These are phyloP conservation scores for Samsoniella hepiali DNA, from an alignment of 2,329 filamentous ascomycete genomes.

Conservation along the genomic window DNA sequence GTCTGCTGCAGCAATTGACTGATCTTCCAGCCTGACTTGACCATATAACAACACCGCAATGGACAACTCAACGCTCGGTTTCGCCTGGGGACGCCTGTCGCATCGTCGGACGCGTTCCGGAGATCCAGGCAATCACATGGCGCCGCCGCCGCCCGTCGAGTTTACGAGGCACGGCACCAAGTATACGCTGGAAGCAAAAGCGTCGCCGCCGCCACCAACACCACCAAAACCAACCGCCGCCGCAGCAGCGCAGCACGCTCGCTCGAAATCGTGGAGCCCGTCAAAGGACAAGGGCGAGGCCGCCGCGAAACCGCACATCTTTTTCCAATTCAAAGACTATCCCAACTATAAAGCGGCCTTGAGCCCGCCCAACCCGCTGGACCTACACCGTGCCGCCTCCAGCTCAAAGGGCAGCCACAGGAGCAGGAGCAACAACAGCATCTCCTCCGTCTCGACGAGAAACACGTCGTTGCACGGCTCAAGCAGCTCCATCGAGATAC, in stretches of 20 bases:
- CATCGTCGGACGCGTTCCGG: slow-evolving; percentile 14
- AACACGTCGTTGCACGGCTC: slow-evolving; percentile 1
- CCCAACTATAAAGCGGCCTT: background rate
- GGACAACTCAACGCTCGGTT: slow-evolving; percentile 2
- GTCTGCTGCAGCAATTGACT: background rate
- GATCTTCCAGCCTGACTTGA: background rate
- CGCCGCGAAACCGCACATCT: background rate
- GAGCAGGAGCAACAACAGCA: slow-evolving; percentile 3
- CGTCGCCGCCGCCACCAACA: slow-evolving; percentile 8
- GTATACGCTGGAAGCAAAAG: background rate
- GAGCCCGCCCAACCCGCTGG: slow-evolving; percentile 1
- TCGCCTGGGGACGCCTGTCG: slow-evolving; percentile 16
- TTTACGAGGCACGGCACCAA: slow-evolving; percentile 12
- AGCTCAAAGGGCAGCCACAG: slow-evolving; percentile 7
- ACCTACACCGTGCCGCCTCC: background rate
- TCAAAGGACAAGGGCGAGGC: background rate
- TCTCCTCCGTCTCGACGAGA: slow-evolving; percentile 1
- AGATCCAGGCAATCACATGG: background rate
- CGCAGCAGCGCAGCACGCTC: background rate
- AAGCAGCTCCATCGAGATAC: background rate
- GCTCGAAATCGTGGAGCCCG: slow-evolving; percentile 13
- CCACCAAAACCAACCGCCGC: background rate
- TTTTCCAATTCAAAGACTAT: slow-evolving; percentile 3
- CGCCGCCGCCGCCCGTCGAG: background rate
- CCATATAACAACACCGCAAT: background rate